These are phyloP conservation scores for Phyllosticta citriasiana DNA, from an alignment of 2,329 filamentous ascomycete species.

Conservation along the genomic window DNA sequence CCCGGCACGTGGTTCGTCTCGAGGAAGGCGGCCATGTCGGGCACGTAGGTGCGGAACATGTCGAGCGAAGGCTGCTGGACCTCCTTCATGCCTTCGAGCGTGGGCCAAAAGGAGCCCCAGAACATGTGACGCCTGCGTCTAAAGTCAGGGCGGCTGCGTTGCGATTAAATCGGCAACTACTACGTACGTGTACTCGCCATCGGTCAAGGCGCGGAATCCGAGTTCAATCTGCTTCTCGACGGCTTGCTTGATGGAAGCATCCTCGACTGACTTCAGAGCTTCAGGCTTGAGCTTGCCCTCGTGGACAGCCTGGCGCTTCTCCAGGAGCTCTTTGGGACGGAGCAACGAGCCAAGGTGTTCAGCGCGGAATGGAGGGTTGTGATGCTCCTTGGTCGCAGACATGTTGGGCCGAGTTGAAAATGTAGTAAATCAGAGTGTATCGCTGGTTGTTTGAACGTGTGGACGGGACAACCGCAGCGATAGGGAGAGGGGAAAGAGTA, in stretches of 20 bases:
- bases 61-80: conserved; percentile 37
- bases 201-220: conserved; percentile 52
- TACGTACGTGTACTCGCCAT: conserved; percentile 51
- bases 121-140: conserved; percentile 33
- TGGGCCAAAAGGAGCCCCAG: conserved; percentile 44
- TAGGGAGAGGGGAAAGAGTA: not conserved
- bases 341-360: conserved; percentile 63
- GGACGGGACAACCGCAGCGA: not conserved
- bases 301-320: conserved; percentile 44
- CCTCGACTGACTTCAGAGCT: conserved; percentile 52
- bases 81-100: conserved; percentile 42
- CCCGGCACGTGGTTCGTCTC: conserved; percentile 46
- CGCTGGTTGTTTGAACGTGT: not conserved
- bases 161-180: not conserved
- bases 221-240: conserved; percentile 52
- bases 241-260: conserved; percentile 52
- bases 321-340: conserved; percentile 50
- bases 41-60: conserved; percentile 47
- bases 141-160: not conserved
- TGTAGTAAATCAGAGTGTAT: not conserved
- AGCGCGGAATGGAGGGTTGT: conserved; percentile 53
- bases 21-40: conserved; percentile 50
- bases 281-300: conserved; percentile 43
- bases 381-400: conserved; percentile 13
- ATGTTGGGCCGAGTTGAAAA: not conserved